Base-by-base conservation (phyloP, 768 basidiomycete genomes). In the Mycena leptocephala region DNA sequence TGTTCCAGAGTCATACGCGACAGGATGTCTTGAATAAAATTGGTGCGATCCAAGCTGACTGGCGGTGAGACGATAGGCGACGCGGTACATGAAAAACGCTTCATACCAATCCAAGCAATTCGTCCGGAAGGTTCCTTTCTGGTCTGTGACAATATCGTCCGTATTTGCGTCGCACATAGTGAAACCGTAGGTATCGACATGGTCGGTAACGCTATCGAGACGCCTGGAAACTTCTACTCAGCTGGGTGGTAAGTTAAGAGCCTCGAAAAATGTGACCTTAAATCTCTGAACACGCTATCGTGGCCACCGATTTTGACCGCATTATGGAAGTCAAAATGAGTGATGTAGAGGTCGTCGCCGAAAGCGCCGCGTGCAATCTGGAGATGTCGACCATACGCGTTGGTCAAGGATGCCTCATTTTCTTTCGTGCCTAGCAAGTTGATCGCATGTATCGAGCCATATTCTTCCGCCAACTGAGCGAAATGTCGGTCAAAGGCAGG, bases 401-500 rank as follows among this genome's bases (percentile, higher is more conserved):
- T 86, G 2, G 97, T 95, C 65, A 99, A 88, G 39, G 90, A 92
- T 5, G 95, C 90, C 85, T 99, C 98, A 79, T 97, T 96, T 82
- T 99, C 98, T 82, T 97, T 97, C 43, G 92, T 92, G 13, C 97
- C 97, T 1, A 99, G 91, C 9, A 99, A 89, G 84, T 99, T 99
- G 76, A 99, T 92, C 30, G 94, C 96, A 81, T 99, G 96, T 20
- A 94, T 88, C 0, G 92, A 89, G 5, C 93, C 93, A 80, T 99
- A 99, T 80, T 96, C 94, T 78, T 97, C 94, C 76, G 94, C 91
- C 43, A 99, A 86, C 70, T 96, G 94, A 13, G 93, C 89, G 72
- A 99, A 96, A 85, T 99, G 98, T 46, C 96, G 93, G 78, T 99
- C 96, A 81, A 99, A 99, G 1, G 98, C 98, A 10, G 97, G 97